These are phyloP conservation scores for Fomitopsis schrenkii DNA, from an alignment of 1,284 basidiomycete species.

Conservation along the genomic window DNA sequence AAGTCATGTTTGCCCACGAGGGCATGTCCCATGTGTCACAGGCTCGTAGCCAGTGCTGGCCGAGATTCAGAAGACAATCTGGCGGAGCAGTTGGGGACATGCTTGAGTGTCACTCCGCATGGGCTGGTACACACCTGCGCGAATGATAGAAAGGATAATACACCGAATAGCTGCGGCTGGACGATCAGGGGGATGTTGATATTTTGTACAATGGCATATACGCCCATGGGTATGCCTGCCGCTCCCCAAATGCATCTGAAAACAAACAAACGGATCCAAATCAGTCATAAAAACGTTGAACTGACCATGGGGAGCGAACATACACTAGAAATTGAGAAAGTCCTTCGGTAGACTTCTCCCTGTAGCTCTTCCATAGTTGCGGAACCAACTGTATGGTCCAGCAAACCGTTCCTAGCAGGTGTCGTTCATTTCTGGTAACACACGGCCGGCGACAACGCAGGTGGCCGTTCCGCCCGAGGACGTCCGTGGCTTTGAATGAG, in stretches of 20 bases:
- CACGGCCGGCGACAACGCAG: too few species aligned
- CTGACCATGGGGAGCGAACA: neutral
- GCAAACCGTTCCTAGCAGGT: slow-evolving; percentile 52
- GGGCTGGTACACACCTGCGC: slow-evolving; percentile 41
- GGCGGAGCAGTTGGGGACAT: too few species aligned
- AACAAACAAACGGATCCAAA: neutral
- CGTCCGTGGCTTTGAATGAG: neutral
- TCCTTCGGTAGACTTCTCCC: slow-evolving; percentile 69
- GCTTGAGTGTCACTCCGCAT: neutral
- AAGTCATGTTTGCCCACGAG: neutral
- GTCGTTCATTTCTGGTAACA: too few species aligned
- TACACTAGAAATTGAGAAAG: slow-evolving; percentile 71
- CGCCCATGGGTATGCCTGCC: slow-evolving; percentile 61
- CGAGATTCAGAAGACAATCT: too few species aligned
- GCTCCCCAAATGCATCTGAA: slow-evolving; percentile 63
- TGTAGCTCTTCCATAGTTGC: slow-evolving; percentile 73
- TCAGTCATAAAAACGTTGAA: neutral
- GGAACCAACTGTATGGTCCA: slow-evolving; percentile 73
- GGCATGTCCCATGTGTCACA: neutral
- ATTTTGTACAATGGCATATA: slow-evolving; percentile 64
- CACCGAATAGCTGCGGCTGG: slow-evolving; percentile 73
- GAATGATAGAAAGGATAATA: slow-evolving; percentile 62
- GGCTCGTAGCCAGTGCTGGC: too few species aligned
- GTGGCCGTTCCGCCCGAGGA: neutral
- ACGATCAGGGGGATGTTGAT: slow-evolving; percentile 73